Percentiles rank a stretch among this genome's conserved stretches.
These are phyloP conservation scores for Euphorbia schlechtendalii DNA, from an alignment of 441 rosid genomes.

Conservation along the genomic window DNA sequence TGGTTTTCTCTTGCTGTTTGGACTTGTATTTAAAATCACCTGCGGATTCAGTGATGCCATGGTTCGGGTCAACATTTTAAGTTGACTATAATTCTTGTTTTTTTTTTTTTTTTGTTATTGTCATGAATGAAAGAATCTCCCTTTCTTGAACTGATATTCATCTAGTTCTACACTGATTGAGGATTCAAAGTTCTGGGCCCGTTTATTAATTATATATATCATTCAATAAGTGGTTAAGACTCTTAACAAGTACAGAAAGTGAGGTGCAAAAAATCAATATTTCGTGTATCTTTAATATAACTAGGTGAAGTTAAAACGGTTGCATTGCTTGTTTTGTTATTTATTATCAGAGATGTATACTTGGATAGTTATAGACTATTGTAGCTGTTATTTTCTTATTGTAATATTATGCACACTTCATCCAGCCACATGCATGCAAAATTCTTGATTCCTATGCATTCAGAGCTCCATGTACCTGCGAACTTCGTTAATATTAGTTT, in stretches of 20 bases:
- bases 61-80: background rate
- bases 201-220: background rate
- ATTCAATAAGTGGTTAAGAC: background rate
- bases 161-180: background rate
- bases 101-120: background rate
- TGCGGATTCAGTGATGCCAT: background rate
- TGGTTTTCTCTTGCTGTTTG: background rate
- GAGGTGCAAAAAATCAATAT: background rate
- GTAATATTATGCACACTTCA: conserved; percentile 1
- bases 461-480: background rate
- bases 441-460: background rate
- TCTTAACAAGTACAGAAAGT: background rate
- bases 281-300: background rate
- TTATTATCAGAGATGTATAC: conserved; percentile 15
- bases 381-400: conserved; percentile 5
- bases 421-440: background rate
- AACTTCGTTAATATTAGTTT: background rate
- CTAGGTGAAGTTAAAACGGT: background rate
- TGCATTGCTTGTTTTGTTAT: conserved; percentile 21
- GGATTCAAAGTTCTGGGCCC: background rate
- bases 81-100: background rate
- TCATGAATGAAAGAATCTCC: background rate
- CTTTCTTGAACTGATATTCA: background rate
- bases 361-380: background rate
- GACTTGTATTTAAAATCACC: background rate